A percentile compares a stretch with the other conserved stretches of the same genome.
Conservation (phyloP, 768 basidiomycete genomes). For the Podaxis sp. region DNA sequence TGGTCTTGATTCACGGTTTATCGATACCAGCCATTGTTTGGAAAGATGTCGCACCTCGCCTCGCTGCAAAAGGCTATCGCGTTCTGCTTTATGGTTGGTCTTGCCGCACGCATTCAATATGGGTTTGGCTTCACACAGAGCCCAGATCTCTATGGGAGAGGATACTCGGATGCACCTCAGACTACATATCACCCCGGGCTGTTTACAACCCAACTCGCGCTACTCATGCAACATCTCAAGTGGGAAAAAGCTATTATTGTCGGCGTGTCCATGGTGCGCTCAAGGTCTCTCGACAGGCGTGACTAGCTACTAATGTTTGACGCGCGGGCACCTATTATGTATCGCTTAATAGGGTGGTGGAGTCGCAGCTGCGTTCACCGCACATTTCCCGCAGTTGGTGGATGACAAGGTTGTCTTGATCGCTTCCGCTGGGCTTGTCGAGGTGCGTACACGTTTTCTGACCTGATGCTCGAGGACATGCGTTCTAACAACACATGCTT, state of each 20-base stretch:
- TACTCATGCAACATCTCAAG: conserved; percentile 74
- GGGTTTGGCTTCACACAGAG: background rate
- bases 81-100: conserved; percentile 71
- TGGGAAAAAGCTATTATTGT: conserved; percentile 69
- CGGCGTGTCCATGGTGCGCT: conserved; percentile 74
- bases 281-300: background rate
- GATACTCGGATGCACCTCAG: conserved; percentile 80
- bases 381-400: conserved; percentile 71
- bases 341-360: conserved; percentile 59
- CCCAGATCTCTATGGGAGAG: conserved; percentile 77
- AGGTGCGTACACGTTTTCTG: conserved; percentile 36
- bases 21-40: conserved; percentile 77
- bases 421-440: conserved; percentile 68
- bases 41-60: conserved; percentile 69
- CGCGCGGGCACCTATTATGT: background rate
- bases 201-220: conserved; percentile 76
- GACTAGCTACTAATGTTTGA: background rate
- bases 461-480: background rate
- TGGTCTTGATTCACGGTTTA: conserved; percentile 77
- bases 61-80: conserved; percentile 65
- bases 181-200: conserved; percentile 64
- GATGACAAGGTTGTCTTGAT: conserved; percentile 65
- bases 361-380: conserved; percentile 68
- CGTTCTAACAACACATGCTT: background rate
- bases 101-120: background rate